phyloP scores from a whole-genome alignment of 805 yeast species.

The Metschnikowia reukaufii region DNA sequence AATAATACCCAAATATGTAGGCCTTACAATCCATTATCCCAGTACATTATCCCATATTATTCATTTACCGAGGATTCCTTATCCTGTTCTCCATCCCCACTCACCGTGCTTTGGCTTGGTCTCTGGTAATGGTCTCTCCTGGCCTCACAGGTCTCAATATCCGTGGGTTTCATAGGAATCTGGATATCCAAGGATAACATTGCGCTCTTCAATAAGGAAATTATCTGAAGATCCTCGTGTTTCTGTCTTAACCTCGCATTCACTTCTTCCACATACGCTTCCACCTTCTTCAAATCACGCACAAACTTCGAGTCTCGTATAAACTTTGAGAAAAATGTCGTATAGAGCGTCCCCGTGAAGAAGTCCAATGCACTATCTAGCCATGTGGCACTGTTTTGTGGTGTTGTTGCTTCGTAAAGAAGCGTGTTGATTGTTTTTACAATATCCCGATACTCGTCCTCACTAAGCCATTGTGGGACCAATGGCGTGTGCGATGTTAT shows the following conservation, averaged over 20 bases:
- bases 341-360: constrained; percentile 37
- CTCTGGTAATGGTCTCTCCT: background rate
- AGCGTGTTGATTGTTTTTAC: constrained; percentile 45
- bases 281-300: constrained; percentile 31
- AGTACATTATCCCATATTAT: no score
- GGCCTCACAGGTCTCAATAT: background rate
- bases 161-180: constrained; percentile 34
- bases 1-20: no score
- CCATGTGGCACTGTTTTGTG: constrained; percentile 26
- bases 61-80: background rate
- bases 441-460: constrained; percentile 41
- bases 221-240: constrained; percentile 31
- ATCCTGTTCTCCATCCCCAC: background rate
- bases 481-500: constrained; percentile 50
- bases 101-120: constrained; percentile 1
- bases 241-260: constrained; percentile 23
- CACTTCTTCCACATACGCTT: constrained; percentile 29
- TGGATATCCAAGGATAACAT: constrained; percentile 59
- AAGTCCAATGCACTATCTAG: constrained; percentile 43
- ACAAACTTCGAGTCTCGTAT: constrained; percentile 6
- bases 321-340: constrained; percentile 17
- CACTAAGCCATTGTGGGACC: constrained; percentile 26
- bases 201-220: constrained; percentile 54
- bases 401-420: constrained; percentile 41
- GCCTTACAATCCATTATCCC: no score